Conservation (phyloP, 148 eudicot species). For the Silene latifolia region DNA sequence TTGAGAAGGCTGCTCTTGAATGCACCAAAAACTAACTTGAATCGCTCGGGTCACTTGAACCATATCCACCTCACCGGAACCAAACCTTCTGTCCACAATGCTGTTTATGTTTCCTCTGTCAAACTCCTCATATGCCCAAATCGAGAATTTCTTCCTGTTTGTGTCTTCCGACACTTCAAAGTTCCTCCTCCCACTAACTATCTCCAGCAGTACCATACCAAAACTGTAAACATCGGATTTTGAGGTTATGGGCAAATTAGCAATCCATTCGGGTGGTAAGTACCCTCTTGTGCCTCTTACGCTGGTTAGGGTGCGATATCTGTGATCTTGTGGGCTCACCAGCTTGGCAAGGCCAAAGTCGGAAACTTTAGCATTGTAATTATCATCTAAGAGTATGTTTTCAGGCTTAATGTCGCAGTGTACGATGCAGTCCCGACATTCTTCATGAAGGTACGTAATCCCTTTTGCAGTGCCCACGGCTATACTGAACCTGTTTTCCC, state of each 20-base stretch:
- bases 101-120: conserved; percentile 50
- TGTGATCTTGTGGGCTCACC: conserved; percentile 48
- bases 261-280: conserved; percentile 86
- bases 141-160: conserved; percentile 41
- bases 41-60: conserved; percentile 51
- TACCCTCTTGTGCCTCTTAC: conserved; percentile 88
- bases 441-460: conserved; percentile 83
- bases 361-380: conserved; percentile 60
- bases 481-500: conserved; percentile 64
- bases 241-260: conserved; percentile 70
- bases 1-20: conserved; percentile 66
- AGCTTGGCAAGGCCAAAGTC: conserved; percentile 92
- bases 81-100: conserved; percentile 49
- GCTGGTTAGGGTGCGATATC: conserved; percentile 44
- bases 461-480: conserved; percentile 80
- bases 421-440: conserved; percentile 83
- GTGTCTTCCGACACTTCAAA: conserved; percentile 57
- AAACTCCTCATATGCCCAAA: conserved; percentile 75
- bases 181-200: conserved; percentile 71
- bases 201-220: conserved; percentile 86
- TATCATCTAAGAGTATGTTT: conserved; percentile 72
- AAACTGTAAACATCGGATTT: conserved; percentile 84
- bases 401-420: conserved; percentile 94
- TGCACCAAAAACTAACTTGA: conserved; percentile 79
- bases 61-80: conserved; percentile 32